Base-by-base conservation (phyloP, 345 rosid genomes). In the Erysimum cheiranthoides region DNA sequence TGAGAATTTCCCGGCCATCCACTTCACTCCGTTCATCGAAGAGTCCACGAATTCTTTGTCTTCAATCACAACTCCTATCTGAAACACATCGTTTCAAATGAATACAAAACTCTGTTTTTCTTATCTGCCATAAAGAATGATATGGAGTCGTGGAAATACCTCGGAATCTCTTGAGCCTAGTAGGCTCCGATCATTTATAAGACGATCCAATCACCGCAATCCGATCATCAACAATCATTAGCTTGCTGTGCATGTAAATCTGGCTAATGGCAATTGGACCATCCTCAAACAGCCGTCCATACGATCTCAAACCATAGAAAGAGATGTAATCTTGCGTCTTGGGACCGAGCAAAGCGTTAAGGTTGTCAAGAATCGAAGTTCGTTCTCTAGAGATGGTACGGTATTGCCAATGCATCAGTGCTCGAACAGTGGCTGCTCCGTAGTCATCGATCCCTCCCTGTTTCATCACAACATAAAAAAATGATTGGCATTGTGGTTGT, bases 101-200 rank as follows among this genome's bases (percentile, higher is more conserved):
- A n/a, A n/a, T n/a, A n/a, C n/a, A n/a, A n/a, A n/a, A n/a, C n/a
- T n/a, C n/a, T n/a, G n/a, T n/a, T n/a, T n/a, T n/a, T n/a, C n/a
- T n/a, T n/a, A n/a, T n/a, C 0, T 54, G 8, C 10, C 6, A 25
- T 9, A 10, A 56, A 43, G 65, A 69, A 21, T 40, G 14, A 12
- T 49, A 25, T 1, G 52, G 10, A 73, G 12, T 49, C 59, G 18
- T 14, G 27, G 10, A 25, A 47, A 5, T 87, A 91, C 98, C 98
- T 93, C 98, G 0, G 98, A 91, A 71, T 93, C 98, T 68, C 98
- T 81, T 42, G 98, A 91, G 62, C 98, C 98, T 47, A 93, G 97
- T 81, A 93, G 82, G 77, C 97, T 91, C 78, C 98, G 77, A 51
- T 93, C 98, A 5, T 93, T 93, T 13, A 93, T 85, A 74, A 32